Percentiles rank a stretch among this genome's conserved stretches.
Conservation (phyloP, 495 filamentous ascomycete genomes). For the Penicillium bovifimosum region DNA sequence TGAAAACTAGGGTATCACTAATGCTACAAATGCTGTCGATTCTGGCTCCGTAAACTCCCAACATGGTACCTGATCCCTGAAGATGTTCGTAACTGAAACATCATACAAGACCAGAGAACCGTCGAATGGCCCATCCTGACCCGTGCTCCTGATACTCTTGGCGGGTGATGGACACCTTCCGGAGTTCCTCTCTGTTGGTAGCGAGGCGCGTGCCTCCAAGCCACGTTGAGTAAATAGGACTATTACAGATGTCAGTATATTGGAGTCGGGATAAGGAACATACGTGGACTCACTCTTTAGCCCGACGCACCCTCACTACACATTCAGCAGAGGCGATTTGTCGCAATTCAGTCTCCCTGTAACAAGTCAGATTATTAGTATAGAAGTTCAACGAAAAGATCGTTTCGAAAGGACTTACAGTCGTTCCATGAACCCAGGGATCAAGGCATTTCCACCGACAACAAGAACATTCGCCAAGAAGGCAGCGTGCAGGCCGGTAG, state of each 20-base stretch:
- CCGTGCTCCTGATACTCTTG: conserved; percentile 89
- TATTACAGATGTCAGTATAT: conserved; percentile 19
- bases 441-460: conserved; percentile 77
- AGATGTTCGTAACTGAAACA: not conserved
- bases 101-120: conserved; percentile 52
- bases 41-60: conserved; percentile 2
- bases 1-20: conserved; percentile 26
- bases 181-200: conserved; percentile 54
- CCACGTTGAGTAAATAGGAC: conserved; percentile 79
- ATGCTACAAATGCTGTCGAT: conserved; percentile 7
- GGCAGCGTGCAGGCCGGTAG: conserved; percentile 67
- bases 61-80: conserved; percentile 8
- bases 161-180: conserved; percentile 65
- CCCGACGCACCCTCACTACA: conserved; percentile 63
- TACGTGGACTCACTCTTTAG: conserved; percentile 52
- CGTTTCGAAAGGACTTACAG: conserved; percentile 42
- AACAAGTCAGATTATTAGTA: conserved; percentile 7
- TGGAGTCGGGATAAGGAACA: not conserved
- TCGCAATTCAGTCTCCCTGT: conserved; percentile 63
- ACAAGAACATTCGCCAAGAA: conserved; percentile 84
- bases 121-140: conserved; percentile 66
- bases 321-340: conserved; percentile 72
- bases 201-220: conserved; percentile 73
- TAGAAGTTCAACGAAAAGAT: not conserved
- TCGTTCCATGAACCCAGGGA: conserved; percentile 77